Evolutionary conservation across 169 alveolate species (phyloP), one percentile per base, ranked within the genome.

Genomic region (Hepatocystis sp.): DNA sequence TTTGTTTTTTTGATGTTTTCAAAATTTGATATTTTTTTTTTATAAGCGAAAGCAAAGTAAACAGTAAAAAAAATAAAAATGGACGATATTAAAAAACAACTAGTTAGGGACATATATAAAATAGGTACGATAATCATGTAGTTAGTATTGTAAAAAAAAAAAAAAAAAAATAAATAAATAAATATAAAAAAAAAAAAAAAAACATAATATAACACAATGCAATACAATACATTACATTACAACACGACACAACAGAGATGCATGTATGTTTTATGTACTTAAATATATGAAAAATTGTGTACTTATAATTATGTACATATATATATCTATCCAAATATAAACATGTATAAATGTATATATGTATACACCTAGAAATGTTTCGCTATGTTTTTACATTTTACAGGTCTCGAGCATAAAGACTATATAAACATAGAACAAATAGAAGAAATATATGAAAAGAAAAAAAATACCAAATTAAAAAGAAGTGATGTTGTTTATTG

Each of bases 401-500:
- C 25, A 71, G 86, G 86, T 13, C 40, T 71, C 13, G 86, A 71
- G n/a, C 71, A 71, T 49, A 71, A 51, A 64, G 86, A 71, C 25
- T 53, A 23, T 34, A 71, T 71, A 30, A 71, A 36, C 46, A 71
- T 71, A 25, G 86, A 71, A 25, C 55, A 36, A 2, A 36, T 71
- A 47, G 86, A 71, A 42, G 86, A 71, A 56, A 55, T 71, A 40
- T 71, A 71, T 71, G 86, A 71, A 56, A 71, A 71, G 47, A 71
- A 71, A 44, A 71, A 56, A 71, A 71, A 71, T 25, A 64, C 15
- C 11, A 71, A 71, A 27, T 23, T 71, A 55, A 58, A 40, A 47
- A 71, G 86, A 42, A 56, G 61, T 42, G 86, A 71, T 40, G 68
- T 90, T 34, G 91, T 90, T 21, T 71, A 90, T 52, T 85, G 86